Base-by-base conservation (phyloP, 2,329 filamentous ascomycete species). In the Bisporella sp. region DNA sequence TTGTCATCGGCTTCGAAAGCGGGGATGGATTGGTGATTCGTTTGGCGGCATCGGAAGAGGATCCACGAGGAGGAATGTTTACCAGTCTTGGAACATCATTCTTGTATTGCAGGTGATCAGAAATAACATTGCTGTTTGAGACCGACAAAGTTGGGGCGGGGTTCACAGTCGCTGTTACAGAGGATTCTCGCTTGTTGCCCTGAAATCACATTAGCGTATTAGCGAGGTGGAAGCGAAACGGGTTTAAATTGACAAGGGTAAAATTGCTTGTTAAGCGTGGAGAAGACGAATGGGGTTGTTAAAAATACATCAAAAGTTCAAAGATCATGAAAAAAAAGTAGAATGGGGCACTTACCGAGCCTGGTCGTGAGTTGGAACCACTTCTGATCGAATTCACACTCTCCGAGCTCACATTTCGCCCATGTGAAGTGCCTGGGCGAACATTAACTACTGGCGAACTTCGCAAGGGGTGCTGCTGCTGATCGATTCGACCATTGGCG, bases 1-100 rank as follows among this genome's bases (percentile, higher is more conserved):
- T 84, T 41, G 75, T 79, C 61, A 79, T 75, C 59, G 85, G 84
- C 66, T 84, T 83, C 5, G 87, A 90, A 46, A 91, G 73, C 50
- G 87, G 86, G 45, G 87, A 90, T 4, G 86, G 83, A 62, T 77
- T 85, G 55, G 72, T 73, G 46, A 77, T 69, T 63, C 85, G 78
- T 70, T 87, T 89, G 52, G 78, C 79, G 71, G 63, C 64, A 66
- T 65, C 64, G 61, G 80, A 72, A 51, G 81, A 81, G 48, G 84
- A 86, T 56, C 71, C 76, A 61, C 83, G 76, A 49, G 79, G 72
- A 56, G 82, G 81, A 57, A 82, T 74, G 61, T 73, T 81, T 51
- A 83, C 73, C 54, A 71, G 65, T 64, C 76, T 77, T 41, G 72
- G 66, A 61, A 78, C 71, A 61, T 84, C 80, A 59, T 73, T 73